Percentiles rank a stretch among this genome's conserved stretches.
Conservation (phyloP, 495 filamentous ascomycete genomes). For the Monascus purpureus region DNA sequence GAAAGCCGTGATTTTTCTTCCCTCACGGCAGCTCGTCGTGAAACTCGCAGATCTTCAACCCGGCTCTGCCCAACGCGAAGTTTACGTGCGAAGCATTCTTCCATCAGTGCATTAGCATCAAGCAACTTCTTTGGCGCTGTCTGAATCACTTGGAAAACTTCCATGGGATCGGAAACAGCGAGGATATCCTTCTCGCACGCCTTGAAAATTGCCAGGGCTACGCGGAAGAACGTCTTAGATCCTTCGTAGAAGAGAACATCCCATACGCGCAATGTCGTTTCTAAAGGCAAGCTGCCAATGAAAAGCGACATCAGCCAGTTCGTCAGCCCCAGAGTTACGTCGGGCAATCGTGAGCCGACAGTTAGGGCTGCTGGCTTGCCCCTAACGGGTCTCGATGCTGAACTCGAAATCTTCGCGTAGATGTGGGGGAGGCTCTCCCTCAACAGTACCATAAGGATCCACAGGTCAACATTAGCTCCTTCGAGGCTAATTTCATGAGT, state of each 20-base stretch:
- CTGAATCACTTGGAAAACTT: slow-evolving; percentile 91
- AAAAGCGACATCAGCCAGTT: slow-evolving; percentile 99
- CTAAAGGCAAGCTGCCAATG: slow-evolving; percentile 83
- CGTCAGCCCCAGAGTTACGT: slow-evolving; percentile 83
- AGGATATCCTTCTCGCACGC: slow-evolving; percentile 72
- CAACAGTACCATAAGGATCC: slow-evolving; percentile 76
- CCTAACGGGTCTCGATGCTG: slow-evolving; percentile 40
- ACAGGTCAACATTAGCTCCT: slow-evolving; percentile 87
- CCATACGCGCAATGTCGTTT: slow-evolving; percentile 86
- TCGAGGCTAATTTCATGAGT: slow-evolving; percentile 89
- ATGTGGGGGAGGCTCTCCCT: slow-evolving; percentile 73
- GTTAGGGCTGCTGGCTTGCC: slow-evolving; percentile 26
- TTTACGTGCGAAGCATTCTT: slow-evolving; percentile 63
- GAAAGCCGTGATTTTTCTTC: slow-evolving; percentile 32
- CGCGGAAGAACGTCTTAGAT: slow-evolving; percentile 85
- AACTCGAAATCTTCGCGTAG: slow-evolving; percentile 78
- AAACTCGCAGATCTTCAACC: slow-evolving; percentile 29
- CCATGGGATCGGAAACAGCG: slow-evolving; percentile 75
- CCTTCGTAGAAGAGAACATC: slow-evolving; percentile 94
- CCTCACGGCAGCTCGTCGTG: slow-evolving; percentile 27
- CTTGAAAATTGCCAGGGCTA: slow-evolving; percentile 87
- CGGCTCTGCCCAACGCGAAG: slow-evolving; percentile 65
- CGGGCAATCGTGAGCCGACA: slow-evolving; percentile 54
- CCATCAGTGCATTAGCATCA: slow-evolving; percentile 68
- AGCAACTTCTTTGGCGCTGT: slow-evolving; percentile 68